Conservation (phyloP, 2,329 filamentous ascomycete species). For the Calonectria hawksworthii region DNA sequence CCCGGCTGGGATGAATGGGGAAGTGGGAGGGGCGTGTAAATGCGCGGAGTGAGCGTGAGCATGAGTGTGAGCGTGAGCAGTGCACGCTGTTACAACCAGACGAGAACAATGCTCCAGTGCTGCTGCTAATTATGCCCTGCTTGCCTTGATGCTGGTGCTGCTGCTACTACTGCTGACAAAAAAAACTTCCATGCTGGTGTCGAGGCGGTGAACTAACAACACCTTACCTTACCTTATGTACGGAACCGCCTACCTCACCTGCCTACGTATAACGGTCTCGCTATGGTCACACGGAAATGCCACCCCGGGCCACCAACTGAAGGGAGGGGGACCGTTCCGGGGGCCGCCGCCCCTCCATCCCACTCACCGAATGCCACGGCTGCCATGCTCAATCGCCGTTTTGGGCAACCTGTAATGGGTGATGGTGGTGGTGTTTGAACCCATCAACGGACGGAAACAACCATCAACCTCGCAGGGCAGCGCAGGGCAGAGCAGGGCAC, state of each 20-base stretch:
- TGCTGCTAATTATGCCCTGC: constrained; percentile 24
- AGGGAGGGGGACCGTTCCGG: constrained; percentile 33
- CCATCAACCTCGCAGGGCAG: constrained; percentile 36
- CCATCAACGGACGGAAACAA: constrained; percentile 30
- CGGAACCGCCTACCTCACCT: constrained; percentile 1
- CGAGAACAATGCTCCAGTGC: constrained; percentile 14
- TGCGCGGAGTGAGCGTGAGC: constrained; percentile 9
- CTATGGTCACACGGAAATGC: constrained; percentile 46
- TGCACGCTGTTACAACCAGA: constrained; percentile 2
- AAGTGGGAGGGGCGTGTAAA: constrained; percentile 6
- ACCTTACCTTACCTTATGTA: neutral
- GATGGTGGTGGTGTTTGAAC: constrained; percentile 29
- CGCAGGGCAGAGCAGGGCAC: constrained; percentile 38
- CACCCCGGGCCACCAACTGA: constrained; percentile 41
- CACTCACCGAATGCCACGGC: constrained; percentile 1
- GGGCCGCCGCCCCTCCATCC: constrained; percentile 8
- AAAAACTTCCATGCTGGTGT: constrained; percentile 21
- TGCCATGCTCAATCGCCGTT: neutral
- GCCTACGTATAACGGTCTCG: constrained; percentile 33
- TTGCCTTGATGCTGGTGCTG: constrained; percentile 3
- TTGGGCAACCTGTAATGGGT: neutral
- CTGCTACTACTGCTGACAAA: constrained; percentile 20
- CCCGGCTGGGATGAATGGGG: neutral
- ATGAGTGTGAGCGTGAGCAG: constrained; percentile 15
- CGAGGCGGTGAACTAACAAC: constrained; percentile 43